A percentile compares a stretch with the other conserved stretches of the same genome.
Evolutionary conservation across 768 basidiomycete species (phyloP).

Genomic region (Lactifluus piperatus): DNA sequence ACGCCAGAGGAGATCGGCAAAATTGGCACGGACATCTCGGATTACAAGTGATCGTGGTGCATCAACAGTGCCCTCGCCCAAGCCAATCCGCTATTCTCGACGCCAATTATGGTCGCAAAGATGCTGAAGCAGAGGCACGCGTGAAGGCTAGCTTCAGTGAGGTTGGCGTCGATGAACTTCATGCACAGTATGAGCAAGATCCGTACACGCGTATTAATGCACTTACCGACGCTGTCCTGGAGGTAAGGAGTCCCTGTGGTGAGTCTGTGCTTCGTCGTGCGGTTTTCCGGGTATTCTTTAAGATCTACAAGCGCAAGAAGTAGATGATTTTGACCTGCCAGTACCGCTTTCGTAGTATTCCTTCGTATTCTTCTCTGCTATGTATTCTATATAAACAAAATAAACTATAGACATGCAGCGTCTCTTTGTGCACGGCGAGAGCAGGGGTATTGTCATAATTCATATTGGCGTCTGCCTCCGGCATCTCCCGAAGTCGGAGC

Average conservation of each 20-base stretch:
- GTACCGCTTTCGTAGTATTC: no score
- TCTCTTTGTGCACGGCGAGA: no score
- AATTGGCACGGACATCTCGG: slow-evolving; percentile 95
- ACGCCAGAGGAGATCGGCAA: slow-evolving; percentile 91
- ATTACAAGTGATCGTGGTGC: slow-evolving; percentile 98
- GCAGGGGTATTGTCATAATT: no score
- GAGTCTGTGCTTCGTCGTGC: slow-evolving; percentile 42
- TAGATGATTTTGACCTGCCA: no score
- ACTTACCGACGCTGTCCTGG: slow-evolving; percentile 68
- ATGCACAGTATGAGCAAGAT: slow-evolving; percentile 62
- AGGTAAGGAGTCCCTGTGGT: slow-evolving; percentile 30
- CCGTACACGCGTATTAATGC: slow-evolving; percentile 52
- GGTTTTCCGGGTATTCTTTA: slow-evolving; percentile 77
- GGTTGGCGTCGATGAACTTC: slow-evolving; percentile 49
- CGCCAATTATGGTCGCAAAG: slow-evolving; percentile 56
- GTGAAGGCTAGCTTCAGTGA: slow-evolving; percentile 69
- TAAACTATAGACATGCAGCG: no score
- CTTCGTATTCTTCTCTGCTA: slow-evolving; percentile 50
- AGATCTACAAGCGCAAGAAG: no score
- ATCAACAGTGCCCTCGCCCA: slow-evolving; percentile 78
- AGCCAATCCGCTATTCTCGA: slow-evolving; percentile 46
- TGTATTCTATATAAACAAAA: no score
- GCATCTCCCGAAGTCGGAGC: no score
- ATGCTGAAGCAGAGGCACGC: slow-evolving; percentile 44
- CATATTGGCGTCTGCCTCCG: no score